Evolutionary conservation across 257 asterid species (phyloP).

Genomic region (Petunia secreta): DNA sequence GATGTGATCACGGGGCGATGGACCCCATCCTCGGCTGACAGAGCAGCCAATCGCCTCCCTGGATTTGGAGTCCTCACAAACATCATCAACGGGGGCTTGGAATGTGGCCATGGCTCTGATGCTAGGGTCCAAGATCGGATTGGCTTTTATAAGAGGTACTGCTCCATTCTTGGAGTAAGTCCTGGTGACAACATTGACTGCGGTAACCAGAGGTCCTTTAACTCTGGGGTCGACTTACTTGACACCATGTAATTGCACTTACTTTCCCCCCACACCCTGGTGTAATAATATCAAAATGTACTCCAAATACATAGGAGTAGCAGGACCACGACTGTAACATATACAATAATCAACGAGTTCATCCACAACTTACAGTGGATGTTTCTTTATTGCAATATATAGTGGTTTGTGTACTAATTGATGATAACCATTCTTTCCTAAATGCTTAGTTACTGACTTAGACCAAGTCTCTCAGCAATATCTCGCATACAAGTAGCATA

Average conservation of each 20-base stretch:
- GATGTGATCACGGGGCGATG: slow-evolving; percentile 37
- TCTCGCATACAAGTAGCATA: too few relatives aligned
- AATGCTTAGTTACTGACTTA: too few relatives aligned
- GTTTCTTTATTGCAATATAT: not conserved
- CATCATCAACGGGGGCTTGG: slow-evolving; percentile 44
- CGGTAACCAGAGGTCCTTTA: slow-evolving; percentile 35
- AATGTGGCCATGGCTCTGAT: slow-evolving; percentile 36
- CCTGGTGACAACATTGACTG: slow-evolving; percentile 40
- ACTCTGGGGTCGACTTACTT: not conserved
- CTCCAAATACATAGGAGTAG: not conserved
- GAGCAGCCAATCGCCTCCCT: slow-evolving; percentile 30
- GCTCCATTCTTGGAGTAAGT: slow-evolving; percentile 32
- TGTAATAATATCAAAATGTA: not conserved
- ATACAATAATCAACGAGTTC: not conserved
- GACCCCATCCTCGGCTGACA: slow-evolving; percentile 38
- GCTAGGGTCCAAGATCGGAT: slow-evolving; percentile 32
- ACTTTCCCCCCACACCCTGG: not conserved
- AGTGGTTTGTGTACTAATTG: not conserved
- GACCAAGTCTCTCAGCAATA: too few relatives aligned
- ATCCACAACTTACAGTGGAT: not conserved
- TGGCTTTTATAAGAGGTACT: slow-evolving; percentile 37
- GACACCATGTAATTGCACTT: not conserved
- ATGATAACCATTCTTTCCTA: not conserved
- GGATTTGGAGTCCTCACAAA: slow-evolving; percentile 42
- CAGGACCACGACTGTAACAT: not conserved